A percentile compares a stretch with the other conserved stretches of the same genome.
Conservation (phyloP, 208 protist genomes). For the Wallacemonas sp. region DNA sequence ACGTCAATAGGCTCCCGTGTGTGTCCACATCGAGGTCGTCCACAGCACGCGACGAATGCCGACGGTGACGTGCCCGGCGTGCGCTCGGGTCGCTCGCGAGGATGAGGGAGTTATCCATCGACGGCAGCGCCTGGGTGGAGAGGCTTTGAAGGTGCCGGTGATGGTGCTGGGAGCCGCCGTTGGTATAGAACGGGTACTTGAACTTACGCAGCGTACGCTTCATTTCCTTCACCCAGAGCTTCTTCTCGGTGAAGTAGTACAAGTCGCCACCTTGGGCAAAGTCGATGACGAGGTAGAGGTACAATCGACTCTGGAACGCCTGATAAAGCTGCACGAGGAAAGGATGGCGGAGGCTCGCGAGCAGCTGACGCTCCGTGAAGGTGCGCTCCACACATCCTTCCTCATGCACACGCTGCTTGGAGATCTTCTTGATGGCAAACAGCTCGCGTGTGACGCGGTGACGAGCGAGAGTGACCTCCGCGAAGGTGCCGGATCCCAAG, state of each 20-base stretch:
- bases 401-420: constrained; percentile 79
- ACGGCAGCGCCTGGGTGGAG: not conserved
- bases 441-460: constrained; percentile 56
- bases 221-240: constrained; percentile 69
- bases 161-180: not conserved
- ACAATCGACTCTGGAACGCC: constrained; percentile 79
- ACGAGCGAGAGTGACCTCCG: constrained; percentile 84
- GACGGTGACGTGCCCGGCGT: not conserved
- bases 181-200: constrained; percentile 57
- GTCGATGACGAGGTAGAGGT: constrained; percentile 85
- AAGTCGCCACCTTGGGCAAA: constrained; percentile 87
- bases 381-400: constrained; percentile 76
- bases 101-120: not conserved
- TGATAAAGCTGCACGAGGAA: constrained; percentile 80
- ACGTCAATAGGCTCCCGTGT: too few species aligned
- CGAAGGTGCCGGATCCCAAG: constrained; percentile 80
- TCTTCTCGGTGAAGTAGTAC: constrained; percentile 63
- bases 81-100: not conserved
- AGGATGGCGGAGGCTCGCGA: constrained; percentile 71
- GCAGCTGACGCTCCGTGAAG: constrained; percentile 85
- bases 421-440: constrained; percentile 89
- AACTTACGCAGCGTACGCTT: constrained; percentile 37
- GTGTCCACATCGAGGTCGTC: too few species aligned
- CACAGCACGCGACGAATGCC: too few species aligned
- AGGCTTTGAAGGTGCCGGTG: not conserved